Base-by-base conservation (phyloP, 148 eudicot genomes). In the Drosera capensis region DNA sequence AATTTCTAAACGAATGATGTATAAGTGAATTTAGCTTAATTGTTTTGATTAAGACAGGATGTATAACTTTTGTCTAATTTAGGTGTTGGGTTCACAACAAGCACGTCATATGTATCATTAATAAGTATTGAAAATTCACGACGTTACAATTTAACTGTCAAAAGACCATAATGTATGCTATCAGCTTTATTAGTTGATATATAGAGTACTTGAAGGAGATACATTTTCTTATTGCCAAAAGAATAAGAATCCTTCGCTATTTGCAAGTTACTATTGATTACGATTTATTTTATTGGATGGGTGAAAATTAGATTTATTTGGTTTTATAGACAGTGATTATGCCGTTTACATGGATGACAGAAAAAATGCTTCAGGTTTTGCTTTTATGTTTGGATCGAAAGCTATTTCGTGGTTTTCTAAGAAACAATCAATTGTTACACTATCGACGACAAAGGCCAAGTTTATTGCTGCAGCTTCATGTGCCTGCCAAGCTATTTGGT, bases 351-450 rank as follows among this genome's bases (percentile, higher is more conserved):
- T n/a, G 17, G 52, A 30, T 15, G 52, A 29, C 2, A 26, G 37
- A 26, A 9, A 46, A 26, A 46, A 36, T 19, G 26, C 34, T 5
- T 26, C 3, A 1, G 14, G 50, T 7, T 46, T 24, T 46, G 51
- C 15, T 2, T 46, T 24, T 14, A 24, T 46, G 35, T 5, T 46
- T 8, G 51, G 51, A 8, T 8, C 51, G 7, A 1, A 17, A 12
- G 20, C 18, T 23, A 30, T 48, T n/a, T 48, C 52, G 18, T 48
- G 39, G 40, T 11, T 19, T 5, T 48, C 50, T 2, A 48, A 30
- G 38, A 48, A 28, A 28, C 38, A 46, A 28, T 3, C 13, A 4
- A 25, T 26, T 48, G 21, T 42, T 22, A 42, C 21, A 11, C 11
- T 14, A 23, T 28, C 9, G 31, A 3, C 31, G 4, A 28, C 4